Evolutionary conservation across 768 basidiomycete genomes (phyloP), one percentile per base, ranked within the genome.

Genomic region (Russula lepida): DNA sequence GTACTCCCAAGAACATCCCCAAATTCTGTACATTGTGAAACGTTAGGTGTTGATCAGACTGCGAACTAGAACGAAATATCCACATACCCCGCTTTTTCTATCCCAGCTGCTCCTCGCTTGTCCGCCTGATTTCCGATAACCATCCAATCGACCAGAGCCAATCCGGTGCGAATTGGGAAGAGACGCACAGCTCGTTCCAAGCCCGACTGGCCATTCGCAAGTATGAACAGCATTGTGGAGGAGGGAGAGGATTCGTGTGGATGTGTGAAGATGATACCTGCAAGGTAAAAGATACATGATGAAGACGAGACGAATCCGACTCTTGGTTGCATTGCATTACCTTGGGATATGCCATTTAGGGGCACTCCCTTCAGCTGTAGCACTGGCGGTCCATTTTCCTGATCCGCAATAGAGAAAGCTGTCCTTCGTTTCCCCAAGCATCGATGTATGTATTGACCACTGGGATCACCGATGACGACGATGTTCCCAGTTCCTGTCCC

Each of bases 141-240:
- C 6, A 91, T 66, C 89, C 92, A 95, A 67, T 91, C 88, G 1
- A 91, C 89, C 1, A 81, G 77, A 9, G 83, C 71, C 3, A 92
- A 77, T 4, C 91, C 91, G 2, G 92, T 95, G 21, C 93, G 82
- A 27, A 90, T 80, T 4, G 93, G 92, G 68, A 95, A 88, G n/a
- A 93, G 73, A 48, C 87, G 80, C 2, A 79, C 71, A 1, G 80
- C 83, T 56, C 84, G 76, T 71, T 95, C 93, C 4, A 92, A 74
- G 2, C 84, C 85, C 1, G 71, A 66, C 0, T 67, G 65, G 64
- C 85, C 83, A 4, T 81, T 79, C 17, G 81, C 83, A 15, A 84
- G 73, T 27, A 93, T 72, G 65, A 92, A 83, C 7, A 92, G 71
- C 43, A 74, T 69, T 6, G 76, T 66, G 69, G 75, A 60, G 58